Evolutionary conservation across 1,139 yeast genomes (phyloP), one percentile per base, ranked within the genome.

Genomic region (Geotrichum histeridarum): DNA sequence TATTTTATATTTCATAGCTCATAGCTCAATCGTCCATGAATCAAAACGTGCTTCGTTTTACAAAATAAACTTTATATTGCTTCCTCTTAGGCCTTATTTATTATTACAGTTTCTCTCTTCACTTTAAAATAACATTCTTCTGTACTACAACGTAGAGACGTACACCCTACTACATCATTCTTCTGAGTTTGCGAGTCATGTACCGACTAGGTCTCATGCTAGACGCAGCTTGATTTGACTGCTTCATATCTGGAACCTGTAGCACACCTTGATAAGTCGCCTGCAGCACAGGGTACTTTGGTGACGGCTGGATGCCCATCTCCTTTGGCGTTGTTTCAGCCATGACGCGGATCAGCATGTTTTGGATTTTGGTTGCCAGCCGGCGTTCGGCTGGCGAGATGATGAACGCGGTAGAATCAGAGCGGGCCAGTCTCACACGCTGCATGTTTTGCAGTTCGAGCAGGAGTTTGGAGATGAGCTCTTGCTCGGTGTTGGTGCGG

Each of bases 221-320:
- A 8, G 56, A 49, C 36, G 51, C 51, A 14, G 52, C 52, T 46
- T 44, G 61, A 38, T 33, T 50, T 18, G 49, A 52, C 41, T 50
- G 62, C 54, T 61, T 62, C 6, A 66, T 63, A 41, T 69, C 72
- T 0, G 70, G 69, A 0, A 89, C 89, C 1, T 96, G 97, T 64
- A 90, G 76, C 0, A 53, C 56, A 37, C 98, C 98, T 44, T 79
- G 74, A 64, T 86, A 90, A 61, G 85, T 88, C 17, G 84, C 79
- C 64, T 83, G 81, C 55, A 86, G 75, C 0, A 86, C 85, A 0
- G 96, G 95, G 45, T 90, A 64, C 48, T 59, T 63, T 50, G 61
- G 68, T 38, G 63, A 73, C 59, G 63, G 60, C 15, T 57, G 48
- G 42, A 69, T 52, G 8, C 41, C 64, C 15, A 67, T 58, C 17